Evolutionary conservation across 805 yeast species (phyloP), one percentile per base, ranked within the genome.

Genomic region (Yarrowia keelungensis): DNA sequence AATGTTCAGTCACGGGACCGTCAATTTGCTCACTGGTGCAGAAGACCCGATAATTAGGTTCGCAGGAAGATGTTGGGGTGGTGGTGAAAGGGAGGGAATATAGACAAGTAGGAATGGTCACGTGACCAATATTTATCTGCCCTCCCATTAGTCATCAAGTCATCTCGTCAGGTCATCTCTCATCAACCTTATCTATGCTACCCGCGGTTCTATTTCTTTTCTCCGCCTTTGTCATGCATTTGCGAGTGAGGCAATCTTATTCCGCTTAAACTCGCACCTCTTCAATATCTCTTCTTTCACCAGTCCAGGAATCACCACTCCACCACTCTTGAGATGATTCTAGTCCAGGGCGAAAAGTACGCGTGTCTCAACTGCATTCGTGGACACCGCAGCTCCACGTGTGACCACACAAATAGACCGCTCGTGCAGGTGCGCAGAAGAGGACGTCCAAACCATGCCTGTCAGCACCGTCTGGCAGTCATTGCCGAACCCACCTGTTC

Each of bases 361-460:
- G 90, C 97, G 3, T 92, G 69, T 32, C 50, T 78, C 43, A 75
- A 71, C 74, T 94, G 99, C 75, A 91, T 95, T 32, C 81, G 97
- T 53, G 98, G 98, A 16, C 99, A 94, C 75, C 80, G 99, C 49
- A 90, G 97, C 0, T 87, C 94, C 0, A 86, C 89, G 68, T 94
- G 99, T 77, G 86, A 85, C 67, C 99, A 94, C 78, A 86, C 89
- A 39, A 82, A 85, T 66, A 82, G 97, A 58, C 91, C 95, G 32
- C 81, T 94, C 49, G 87, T 93, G 12, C 91, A 92, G 74, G 97
- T 94, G 12, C 83, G 97, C 36, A 86, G 91, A n/a, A 85, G 97
- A 70, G 99, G 98, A 0, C 80, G 98, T 58, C 98, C 97, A 0
- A 81, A 85, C 36, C 82, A 86, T 10, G 86, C 83, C 65, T 85